Percentiles rank a stretch among this genome's conserved stretches.
Conservation (phyloP, 108 stramenopile genomes). For the Conticribra guillardii region DNA sequence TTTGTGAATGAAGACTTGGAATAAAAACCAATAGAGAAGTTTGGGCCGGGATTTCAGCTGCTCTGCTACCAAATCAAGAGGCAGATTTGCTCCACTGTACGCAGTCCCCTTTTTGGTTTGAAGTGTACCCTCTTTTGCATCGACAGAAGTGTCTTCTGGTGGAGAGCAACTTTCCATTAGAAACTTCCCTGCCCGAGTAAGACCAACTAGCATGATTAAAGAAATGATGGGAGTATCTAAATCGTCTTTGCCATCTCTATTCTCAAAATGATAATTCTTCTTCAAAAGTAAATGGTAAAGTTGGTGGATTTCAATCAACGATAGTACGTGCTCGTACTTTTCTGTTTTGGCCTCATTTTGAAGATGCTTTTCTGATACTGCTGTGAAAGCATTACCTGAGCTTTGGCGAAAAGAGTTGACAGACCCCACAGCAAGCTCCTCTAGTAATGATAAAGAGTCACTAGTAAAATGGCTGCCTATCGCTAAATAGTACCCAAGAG, state of each 20-base stretch:
- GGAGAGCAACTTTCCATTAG: constrained; percentile 77
- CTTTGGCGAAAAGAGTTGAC: constrained; percentile 29
- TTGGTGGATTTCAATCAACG: constrained; percentile 68
- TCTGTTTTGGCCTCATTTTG: constrained; percentile 3
- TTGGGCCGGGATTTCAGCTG: constrained; percentile 65
- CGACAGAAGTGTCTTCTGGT: constrained; percentile 39
- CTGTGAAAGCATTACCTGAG: constrained; percentile 4
- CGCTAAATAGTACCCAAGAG: constrained; percentile 64
- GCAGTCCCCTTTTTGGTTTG: constrained; percentile 18
- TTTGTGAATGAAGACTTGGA: constrained; percentile 63
- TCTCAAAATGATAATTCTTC: constrained; percentile 49
- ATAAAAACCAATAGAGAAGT: constrained; percentile 81
- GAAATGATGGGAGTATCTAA: constrained; percentile 60
- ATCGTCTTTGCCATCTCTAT: constrained; percentile 7
- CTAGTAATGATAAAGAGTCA: constrained; percentile 32
- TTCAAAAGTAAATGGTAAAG: constrained; percentile 62
- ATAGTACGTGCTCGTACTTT: constrained; percentile 60
- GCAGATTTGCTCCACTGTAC: constrained; percentile 47
- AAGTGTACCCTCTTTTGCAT: neutral
- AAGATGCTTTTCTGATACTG: neutral
- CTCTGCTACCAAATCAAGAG: constrained; percentile 69
- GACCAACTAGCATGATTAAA: constrained; percentile 70
- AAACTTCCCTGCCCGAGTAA: constrained; percentile 60
- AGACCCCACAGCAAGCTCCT: constrained; percentile 53
- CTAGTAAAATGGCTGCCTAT: constrained; percentile 59